Conservation (phyloP, 805 yeast species). For the Nakazawaea anatomiae region DNA sequence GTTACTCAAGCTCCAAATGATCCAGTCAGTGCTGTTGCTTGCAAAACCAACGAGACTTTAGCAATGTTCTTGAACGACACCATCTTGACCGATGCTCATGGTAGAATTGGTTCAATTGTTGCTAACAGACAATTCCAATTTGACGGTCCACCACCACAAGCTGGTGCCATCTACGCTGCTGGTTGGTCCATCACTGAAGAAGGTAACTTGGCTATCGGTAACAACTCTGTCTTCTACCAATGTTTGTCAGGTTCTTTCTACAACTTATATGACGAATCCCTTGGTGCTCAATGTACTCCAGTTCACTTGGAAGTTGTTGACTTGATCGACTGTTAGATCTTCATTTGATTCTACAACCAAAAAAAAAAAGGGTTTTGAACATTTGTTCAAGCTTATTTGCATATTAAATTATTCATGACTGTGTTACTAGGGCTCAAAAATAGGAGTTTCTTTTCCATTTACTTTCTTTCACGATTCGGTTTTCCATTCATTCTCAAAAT, state of each 20-base stretch:
- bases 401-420: conserved; percentile 8
- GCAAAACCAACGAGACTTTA: conserved; percentile 32
- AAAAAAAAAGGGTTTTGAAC: too few relatives aligned
- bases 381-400: neutral
- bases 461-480: conserved; percentile 18
- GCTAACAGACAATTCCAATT: conserved; percentile 63
- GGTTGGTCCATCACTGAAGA: conserved; percentile 43
- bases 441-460: conserved; percentile 18
- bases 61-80: conserved; percentile 35
- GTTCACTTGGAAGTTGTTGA: conserved; percentile 40
- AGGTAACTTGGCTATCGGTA: conserved; percentile 45
- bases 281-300: conserved; percentile 39
- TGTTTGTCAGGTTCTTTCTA: conserved; percentile 52
- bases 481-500: conserved; percentile 19
- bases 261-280: conserved; percentile 47
- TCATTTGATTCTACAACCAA: conserved; percentile 1
- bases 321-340: conserved; percentile 34
- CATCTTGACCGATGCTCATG: conserved; percentile 38
- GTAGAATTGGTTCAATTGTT: conserved; percentile 55
- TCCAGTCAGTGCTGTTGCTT: conserved; percentile 21
- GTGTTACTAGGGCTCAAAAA: conserved; percentile 8
- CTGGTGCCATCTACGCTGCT: conserved; percentile 47
- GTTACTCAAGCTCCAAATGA: conserved; percentile 13
- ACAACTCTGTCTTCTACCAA: conserved; percentile 43
- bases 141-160: conserved; percentile 64